Base-by-base conservation (phyloP, 108 stramenopile genomes). In the Cyclotella kingstonii region DNA sequence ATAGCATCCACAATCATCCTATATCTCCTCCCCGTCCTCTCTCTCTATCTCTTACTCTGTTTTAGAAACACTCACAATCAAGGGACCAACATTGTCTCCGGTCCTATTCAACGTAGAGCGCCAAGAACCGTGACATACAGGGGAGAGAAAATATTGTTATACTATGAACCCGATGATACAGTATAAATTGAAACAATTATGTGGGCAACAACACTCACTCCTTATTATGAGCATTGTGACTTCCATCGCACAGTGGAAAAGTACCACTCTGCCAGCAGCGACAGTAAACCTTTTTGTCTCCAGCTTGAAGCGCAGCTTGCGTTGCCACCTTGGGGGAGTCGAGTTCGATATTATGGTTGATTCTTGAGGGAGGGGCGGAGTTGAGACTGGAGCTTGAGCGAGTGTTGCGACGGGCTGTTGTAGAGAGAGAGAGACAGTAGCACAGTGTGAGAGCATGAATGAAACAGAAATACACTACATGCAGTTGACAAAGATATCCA, bases 81-180 rank as follows among this genome's bases (percentile, higher is more conserved):
- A 67, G 12, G 96, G 96, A 27, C 96, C 96, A 31, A 97, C 90
- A 69, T 95, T 95, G 49, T 95, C 94, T 0, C 91, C 91, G 0
- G 55, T 56, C 30, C 55, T 56, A 41, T 14, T 40, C 11, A 1
- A 19, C n/a, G n/a, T n/a, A n/a, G n/a, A n/a, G n/a, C n/a, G n/a
- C n/a, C n/a, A n/a, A n/a, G n/a, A n/a, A n/a, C n/a, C n/a, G n/a
- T n/a, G n/a, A n/a, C n/a, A 4, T 12, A 36, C 19, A 36, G 3
- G 10, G 9, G 35, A 38, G 23, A 9, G 4, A 2, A 54, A 35
- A 14, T 27, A 51, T 9, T 49, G 19, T 9, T 5, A 26, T 26
- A 9, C 36, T 11, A 36, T n/a, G n/a, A n/a, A n/a, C n/a, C n/a
- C n/a, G n/a, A n/a, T n/a, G n/a, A n/a, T n/a, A n/a, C n/a, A 35